These are phyloP conservation scores for Isoetes engelmannii DNA, from an alignment of 83 land plant species.

Conservation along the genomic window DNA sequence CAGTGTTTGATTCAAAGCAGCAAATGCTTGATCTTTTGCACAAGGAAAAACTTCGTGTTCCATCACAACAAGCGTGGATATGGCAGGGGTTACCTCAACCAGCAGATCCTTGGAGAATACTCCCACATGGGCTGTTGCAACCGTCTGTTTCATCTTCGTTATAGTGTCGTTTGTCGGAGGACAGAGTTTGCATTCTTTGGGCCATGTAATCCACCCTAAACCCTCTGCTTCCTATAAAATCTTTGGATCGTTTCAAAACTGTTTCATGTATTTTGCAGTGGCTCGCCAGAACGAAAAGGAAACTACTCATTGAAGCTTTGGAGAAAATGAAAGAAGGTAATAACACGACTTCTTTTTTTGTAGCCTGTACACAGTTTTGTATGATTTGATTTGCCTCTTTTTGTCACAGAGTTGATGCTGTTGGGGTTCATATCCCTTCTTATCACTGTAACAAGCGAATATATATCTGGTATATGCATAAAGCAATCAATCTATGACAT, in stretches of 20 bases:
- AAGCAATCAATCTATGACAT: too few relatives aligned
- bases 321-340: slow-evolving; percentile 66
- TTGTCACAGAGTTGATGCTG: slow-evolving; percentile 59
- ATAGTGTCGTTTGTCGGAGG: slow-evolving; percentile 13
- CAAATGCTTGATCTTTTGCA: too few relatives aligned
- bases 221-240: too few relatives aligned
- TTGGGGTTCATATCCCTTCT: slow-evolving; percentile 69
- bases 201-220: too few relatives aligned
- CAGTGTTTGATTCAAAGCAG: too few relatives aligned
- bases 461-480: slow-evolving; percentile 58
- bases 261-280: too few relatives aligned
- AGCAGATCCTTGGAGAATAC: slow-evolving; percentile 23
- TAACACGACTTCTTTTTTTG: neutral
- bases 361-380: neutral
- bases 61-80: too few relatives aligned
- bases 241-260: too few relatives aligned
- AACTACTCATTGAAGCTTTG: slow-evolving; percentile 50
- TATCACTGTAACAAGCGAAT: slow-evolving; percentile 50
- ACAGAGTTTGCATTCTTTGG: slow-evolving; percentile 16
- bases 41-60: too few relatives aligned
- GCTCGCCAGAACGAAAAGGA: slow-evolving; percentile 59
- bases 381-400: neutral
- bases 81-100: too few relatives aligned
- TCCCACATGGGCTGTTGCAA: slow-evolving; percentile 27
- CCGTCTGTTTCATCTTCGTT: slow-evolving; percentile 23